Evolutionary conservation across 371 early-diverging fungal species (phyloP).

Genomic region (Circinella umbellata): DNA sequence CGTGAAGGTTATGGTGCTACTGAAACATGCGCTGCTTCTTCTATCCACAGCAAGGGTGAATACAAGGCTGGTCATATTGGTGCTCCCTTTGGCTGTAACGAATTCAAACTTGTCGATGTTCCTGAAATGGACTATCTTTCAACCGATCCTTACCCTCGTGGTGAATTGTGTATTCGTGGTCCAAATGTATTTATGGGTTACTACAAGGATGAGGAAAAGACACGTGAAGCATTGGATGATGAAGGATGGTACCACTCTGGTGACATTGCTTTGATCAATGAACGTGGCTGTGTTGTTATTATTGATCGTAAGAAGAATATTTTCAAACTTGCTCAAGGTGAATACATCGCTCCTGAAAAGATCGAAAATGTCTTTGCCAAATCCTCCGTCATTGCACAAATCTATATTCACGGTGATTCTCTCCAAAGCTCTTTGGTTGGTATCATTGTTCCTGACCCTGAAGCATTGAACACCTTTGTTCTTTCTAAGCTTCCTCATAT

Average conservation of each 20-base stretch:
- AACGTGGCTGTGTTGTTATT: conserved; percentile 70
- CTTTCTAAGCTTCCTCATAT: conserved; percentile 10
- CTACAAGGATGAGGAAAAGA: conserved; percentile 85
- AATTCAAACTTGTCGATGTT: conserved; percentile 89
- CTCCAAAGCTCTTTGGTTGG: conserved; percentile 80
- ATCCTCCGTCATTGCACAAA: conserved; percentile 66
- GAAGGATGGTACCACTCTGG: conserved; percentile 96
- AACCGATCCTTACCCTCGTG: conserved; percentile 84
- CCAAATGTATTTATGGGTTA: conserved; percentile 80
- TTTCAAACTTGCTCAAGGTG: conserved; percentile 93
- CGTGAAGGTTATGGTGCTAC: conserved; percentile 93
- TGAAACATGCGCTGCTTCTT: conserved; percentile 74
- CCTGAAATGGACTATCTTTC: conserved; percentile 89
- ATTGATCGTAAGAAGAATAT: conserved; percentile 98
- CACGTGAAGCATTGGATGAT: conserved; percentile 75
- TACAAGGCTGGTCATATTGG: conserved; percentile 78
- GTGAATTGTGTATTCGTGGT: conserved; percentile 94
- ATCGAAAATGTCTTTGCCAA: conserved; percentile 76
- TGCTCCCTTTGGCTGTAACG: conserved; percentile 57
- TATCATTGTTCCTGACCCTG: conserved; percentile 86
- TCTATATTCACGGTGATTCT: conserved; percentile 86
- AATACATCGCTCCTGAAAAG: conserved; percentile 99
- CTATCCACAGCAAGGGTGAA: conserved; percentile 54
- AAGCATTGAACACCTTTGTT: conserved; percentile 46
- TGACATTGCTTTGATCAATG: conserved; percentile 87